A percentile compares a stretch with the other conserved stretches of the same genome.
Conservation (phyloP, 768 basidiomycete genomes). For the Rhizopogon roseolus region DNA sequence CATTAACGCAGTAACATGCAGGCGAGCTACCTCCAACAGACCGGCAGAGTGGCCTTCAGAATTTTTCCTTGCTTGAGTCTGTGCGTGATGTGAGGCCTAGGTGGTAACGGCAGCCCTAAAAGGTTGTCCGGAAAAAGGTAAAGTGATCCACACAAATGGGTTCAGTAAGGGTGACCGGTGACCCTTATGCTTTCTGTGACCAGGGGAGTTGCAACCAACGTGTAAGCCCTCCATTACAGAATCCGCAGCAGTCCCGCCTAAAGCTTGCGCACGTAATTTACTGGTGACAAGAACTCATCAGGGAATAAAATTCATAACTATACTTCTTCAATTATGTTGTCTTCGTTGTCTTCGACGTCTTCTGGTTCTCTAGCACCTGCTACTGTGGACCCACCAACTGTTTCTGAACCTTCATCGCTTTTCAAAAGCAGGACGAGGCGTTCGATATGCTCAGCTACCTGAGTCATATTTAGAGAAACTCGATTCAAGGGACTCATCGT, state of each 20-base stretch:
- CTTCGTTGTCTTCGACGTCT: constrained; percentile 70
- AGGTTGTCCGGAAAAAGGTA: too few species aligned
- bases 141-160: too few species aligned
- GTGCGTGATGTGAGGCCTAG: too few species aligned
- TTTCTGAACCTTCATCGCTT: constrained; percentile 61
- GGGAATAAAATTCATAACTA: constrained; percentile 24
- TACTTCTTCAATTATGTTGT: constrained; percentile 72
- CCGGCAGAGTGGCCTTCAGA: too few species aligned
- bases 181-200: too few species aligned
- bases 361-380: constrained; percentile 15
- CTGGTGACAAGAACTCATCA: neutral
- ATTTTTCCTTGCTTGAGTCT: too few species aligned
- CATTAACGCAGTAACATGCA: too few species aligned
- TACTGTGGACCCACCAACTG: constrained; percentile 32
- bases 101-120: too few species aligned
- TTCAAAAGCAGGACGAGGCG: constrained; percentile 85
- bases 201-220: too few species aligned
- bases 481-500: neutral
- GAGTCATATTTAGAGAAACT: neutral
- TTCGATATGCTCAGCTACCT: constrained; percentile 88
- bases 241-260: neutral
- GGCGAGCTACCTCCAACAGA: too few species aligned
- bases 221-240: too few species aligned
- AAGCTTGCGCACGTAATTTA: neutral
- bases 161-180: too few species aligned